phyloP scores from a whole-genome alignment of 2,329 filamentous ascomycete species.

The Exophiala sp. region DNA sequence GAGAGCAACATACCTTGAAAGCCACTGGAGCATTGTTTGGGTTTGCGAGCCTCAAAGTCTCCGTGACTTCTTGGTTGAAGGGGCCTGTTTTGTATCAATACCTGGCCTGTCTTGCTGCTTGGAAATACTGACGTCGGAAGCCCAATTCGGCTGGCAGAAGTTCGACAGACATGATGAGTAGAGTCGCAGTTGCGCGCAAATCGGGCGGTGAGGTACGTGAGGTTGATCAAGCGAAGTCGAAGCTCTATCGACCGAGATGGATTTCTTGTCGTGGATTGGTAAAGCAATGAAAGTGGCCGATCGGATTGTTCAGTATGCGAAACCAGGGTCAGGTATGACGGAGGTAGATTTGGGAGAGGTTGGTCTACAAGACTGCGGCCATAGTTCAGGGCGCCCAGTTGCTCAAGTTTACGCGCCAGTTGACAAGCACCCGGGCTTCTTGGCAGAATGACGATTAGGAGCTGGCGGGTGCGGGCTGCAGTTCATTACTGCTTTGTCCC shows the following conservation, averaged over 20 bases:
- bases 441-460: too few relatives aligned
- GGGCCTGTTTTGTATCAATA: slow-evolving; percentile 47
- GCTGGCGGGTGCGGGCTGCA: too few relatives aligned
- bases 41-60: slow-evolving; percentile 59
- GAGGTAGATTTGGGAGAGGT: slow-evolving; percentile 11
- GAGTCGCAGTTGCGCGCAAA: slow-evolving; percentile 1
- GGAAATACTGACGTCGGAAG: slow-evolving; percentile 69
- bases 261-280: slow-evolving; percentile 20
- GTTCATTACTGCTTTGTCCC: too few relatives aligned
- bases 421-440: too few relatives aligned
- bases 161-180: slow-evolving; percentile 80
- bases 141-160: slow-evolving; percentile 87
- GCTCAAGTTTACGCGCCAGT: too few relatives aligned
- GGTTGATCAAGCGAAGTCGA: too few relatives aligned
- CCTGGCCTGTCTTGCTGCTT: slow-evolving; percentile 8
- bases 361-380: neutral
- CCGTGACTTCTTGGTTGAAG: slow-evolving; percentile 62
- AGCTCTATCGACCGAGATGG: neutral
- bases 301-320: slow-evolving; percentile 17
- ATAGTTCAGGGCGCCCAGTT: too few relatives aligned
- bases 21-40: slow-evolving; percentile 56
- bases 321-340: slow-evolving; percentile 2
- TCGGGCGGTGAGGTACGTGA: neutral
- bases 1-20: slow-evolving; percentile 51
- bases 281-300: slow-evolving; percentile 25